Evolutionary conservation across 495 filamentous ascomycete species (phyloP).

Genomic region (Astrothelium subdiscretum): DNA sequence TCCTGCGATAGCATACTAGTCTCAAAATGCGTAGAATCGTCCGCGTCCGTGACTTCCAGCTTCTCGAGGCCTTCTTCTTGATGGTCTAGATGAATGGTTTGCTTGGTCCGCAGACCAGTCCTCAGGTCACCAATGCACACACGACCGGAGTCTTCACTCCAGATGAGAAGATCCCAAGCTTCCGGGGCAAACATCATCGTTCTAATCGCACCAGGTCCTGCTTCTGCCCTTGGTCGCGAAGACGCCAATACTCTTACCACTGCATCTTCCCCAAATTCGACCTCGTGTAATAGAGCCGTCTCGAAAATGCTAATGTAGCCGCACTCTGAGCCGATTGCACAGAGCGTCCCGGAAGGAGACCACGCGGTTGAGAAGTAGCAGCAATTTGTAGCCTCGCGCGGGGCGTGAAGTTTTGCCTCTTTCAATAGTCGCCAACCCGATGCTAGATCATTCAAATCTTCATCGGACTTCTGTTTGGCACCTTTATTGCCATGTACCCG

Average conservation of each 20-base stretch:
- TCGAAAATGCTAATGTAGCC: constrained; percentile 62
- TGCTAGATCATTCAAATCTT: constrained; percentile 13
- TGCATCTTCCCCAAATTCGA: constrained; percentile 32
- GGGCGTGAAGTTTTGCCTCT: constrained; percentile 22
- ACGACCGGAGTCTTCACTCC: constrained; percentile 80
- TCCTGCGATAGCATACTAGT: constrained; percentile 15
- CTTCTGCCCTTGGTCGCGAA: constrained; percentile 24
- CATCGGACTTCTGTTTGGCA: constrained; percentile 17
- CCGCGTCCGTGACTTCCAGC: constrained; percentile 21
- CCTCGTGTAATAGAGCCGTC: constrained; percentile 36
- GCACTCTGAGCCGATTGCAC: constrained; percentile 60
- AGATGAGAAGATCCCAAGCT: constrained; percentile 83
- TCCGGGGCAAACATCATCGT: constrained; percentile 86
- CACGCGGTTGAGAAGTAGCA: constrained; percentile 59
- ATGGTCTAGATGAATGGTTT: constrained; percentile 55
- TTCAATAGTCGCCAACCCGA: constrained; percentile 20
- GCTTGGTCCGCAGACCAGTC: constrained; percentile 59
- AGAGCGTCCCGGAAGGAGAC: constrained; percentile 53
- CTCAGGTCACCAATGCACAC: constrained; percentile 78
- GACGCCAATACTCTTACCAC: constrained; percentile 33
- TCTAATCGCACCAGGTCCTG: constrained; percentile 64
- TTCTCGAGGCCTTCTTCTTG: constrained; percentile 40
- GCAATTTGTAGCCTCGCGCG: constrained; percentile 20
- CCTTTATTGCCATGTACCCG: constrained; percentile 18
- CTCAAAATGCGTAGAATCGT: constrained; percentile 33